A percentile compares a stretch with the other conserved stretches of the same genome.
These are phyloP conservation scores for carrot (Daucus carota) DNA, from an alignment of 129 eudicot genomes.

Conservation along the genomic window DH1_v3.0 NC_030381.2:38512501-38513000, in stretches of 20 bases:
- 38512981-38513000: neutral
- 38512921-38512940: too few relatives aligned
- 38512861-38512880: neutral
- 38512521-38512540: neutral
- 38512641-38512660: neutral
- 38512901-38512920: neutral
- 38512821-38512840: too few relatives aligned
- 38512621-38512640: neutral
- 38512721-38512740: neutral
- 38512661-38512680: neutral
- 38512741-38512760: neutral
- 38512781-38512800: neutral
- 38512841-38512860: neutral
- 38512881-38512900: neutral
- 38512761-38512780: neutral
- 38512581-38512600: neutral
- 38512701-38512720: neutral
- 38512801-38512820: neutral
- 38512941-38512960: neutral
- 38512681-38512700: neutral
- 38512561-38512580: neutral
- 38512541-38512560: neutral
- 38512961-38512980: neutral
- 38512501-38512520: too few relatives aligned
- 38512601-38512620: neutral